Base-by-base conservation (phyloP, 805 yeast genomes). In the Sugiyamaella boreocaroliniensis region DNA sequence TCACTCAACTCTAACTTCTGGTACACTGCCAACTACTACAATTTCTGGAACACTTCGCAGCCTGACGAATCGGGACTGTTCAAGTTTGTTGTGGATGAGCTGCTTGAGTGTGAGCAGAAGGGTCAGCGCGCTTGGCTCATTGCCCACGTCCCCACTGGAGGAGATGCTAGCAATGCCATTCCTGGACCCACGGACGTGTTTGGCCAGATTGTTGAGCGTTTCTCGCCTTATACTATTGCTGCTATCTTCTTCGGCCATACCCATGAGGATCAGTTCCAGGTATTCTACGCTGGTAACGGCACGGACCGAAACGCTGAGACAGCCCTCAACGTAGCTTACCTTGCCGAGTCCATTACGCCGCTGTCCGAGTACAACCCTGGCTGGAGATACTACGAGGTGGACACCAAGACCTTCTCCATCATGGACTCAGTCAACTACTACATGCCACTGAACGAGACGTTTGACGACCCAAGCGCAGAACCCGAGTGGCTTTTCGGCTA, bases 361-460 rank as follows among this genome's bases (percentile, higher is more conserved):
- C 72, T 74, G 62, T 68, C 71, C 9, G 72, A 78, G 47, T 74
- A 76, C 57, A 84, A 84, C 64, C 90, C 90, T 5, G 76, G 82
- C 18, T 84, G 86, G 85, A 76, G 86, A 64, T 83, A 81, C 68
- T 85, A 84, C 61, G 80, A 80, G 58, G 82, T 84, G 49, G 88
- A 84, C 63, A 68, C 76, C 22, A 67, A 76, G 58, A 77, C 86
- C 5, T 82, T 81, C 68, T 77, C 77, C 55, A 72, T 84, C 55
- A 73, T 81, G 75, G 80, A 84, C 62, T 53, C 85, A 4, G 40
- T 48, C 68, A 82, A 81, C 60, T 81, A 74, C 68, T 82, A 75
- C 65, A 74, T 84, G n/a, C 72, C 72, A 54, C 73, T 85, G 58
- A 81, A 82, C 62, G 76, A 75, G 51, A 75, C 77, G 18, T 80